Evolutionary conservation across 2,329 filamentous ascomycete species (phyloP).

Genomic region (Aspergillus ustus): DNA sequence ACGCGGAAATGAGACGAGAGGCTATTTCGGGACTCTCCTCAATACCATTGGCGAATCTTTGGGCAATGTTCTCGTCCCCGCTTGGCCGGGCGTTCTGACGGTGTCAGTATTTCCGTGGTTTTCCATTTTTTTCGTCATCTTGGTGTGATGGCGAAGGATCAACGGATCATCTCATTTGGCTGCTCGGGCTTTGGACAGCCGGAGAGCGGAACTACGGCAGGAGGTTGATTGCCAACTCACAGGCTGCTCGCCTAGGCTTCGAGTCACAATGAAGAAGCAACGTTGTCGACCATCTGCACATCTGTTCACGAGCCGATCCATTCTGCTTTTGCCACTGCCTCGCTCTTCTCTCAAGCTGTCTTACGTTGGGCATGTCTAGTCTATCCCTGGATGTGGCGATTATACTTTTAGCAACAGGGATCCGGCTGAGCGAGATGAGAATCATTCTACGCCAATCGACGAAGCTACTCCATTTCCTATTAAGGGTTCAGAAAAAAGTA

Average conservation of each 20-base stretch:
- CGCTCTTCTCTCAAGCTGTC: slow-evolving; percentile 29
- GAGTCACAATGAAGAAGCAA: slow-evolving; percentile 25
- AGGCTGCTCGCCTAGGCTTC: slow-evolving; percentile 27
- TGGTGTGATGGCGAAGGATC: slow-evolving; percentile 29
- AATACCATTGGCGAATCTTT: slow-evolving; percentile 21
- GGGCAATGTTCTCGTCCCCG: slow-evolving; percentile 20
- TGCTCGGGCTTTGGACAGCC: slow-evolving; percentile 22
- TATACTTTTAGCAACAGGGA: slow-evolving; percentile 33
- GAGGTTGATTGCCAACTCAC: slow-evolving; percentile 38
- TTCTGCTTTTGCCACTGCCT: slow-evolving; percentile 34
- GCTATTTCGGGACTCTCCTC: slow-evolving; percentile 14
- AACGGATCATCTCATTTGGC: slow-evolving; percentile 26
- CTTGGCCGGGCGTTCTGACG: slow-evolving; percentile 24
- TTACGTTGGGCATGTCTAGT: slow-evolving; percentile 29
- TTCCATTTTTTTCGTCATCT: slow-evolving; percentile 16
- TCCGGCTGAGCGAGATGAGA: slow-evolving; percentile 25
- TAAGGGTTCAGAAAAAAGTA: slow-evolving; percentile 3
- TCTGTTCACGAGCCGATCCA: slow-evolving; percentile 26
- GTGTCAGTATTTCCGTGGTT: slow-evolving; percentile 16
- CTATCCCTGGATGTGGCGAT: slow-evolving; percentile 28
- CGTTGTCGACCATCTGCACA: slow-evolving; percentile 21
- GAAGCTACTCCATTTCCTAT: slow-evolving; percentile 18
- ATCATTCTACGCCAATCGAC: slow-evolving; percentile 29
- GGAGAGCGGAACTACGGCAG: slow-evolving; percentile 31
- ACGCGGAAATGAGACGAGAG: slow-evolving; percentile 19